phyloP scores from a whole-genome alignment of 2,329 filamentous ascomycete species.

The Fusarium goolgardi region DNA sequence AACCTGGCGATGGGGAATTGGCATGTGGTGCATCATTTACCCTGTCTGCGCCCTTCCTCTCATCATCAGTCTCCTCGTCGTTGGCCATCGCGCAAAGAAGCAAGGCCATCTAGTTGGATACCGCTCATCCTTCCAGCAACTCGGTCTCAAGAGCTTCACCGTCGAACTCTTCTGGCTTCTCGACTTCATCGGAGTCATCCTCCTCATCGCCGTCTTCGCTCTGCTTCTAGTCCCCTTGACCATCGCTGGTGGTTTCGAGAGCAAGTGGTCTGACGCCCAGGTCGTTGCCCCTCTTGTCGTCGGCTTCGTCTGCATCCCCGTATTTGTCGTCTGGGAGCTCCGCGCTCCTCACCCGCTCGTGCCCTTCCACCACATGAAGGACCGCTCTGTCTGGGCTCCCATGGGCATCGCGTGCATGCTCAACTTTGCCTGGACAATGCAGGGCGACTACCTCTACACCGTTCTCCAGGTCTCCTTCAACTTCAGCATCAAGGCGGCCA shows the following conservation, averaged over 20 bases:
- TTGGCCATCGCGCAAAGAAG: conserved; percentile 64
- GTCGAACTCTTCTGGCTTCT: conserved; percentile 61
- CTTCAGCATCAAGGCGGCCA: conserved; percentile 66
- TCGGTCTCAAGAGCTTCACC: conserved; percentile 50
- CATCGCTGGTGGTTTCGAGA: conserved; percentile 57
- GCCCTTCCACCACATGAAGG: conserved; percentile 70
- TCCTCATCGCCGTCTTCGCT: conserved; percentile 60
- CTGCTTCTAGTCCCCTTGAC: conserved; percentile 60
- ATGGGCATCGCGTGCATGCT: conserved; percentile 68
- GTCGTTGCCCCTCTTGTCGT: conserved; percentile 60
- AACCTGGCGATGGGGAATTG: conserved; percentile 71
- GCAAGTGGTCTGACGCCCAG: conserved; percentile 53
- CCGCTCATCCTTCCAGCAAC: conserved; percentile 49
- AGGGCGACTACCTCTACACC: conserved; percentile 73
- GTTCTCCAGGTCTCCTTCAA: conserved; percentile 71
- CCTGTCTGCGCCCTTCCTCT: conserved; percentile 68
- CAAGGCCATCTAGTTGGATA: conserved; percentile 58
- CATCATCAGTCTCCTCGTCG: conserved; percentile 62
- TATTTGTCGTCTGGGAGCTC: conserved; percentile 63
- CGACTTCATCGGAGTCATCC: conserved; percentile 58
- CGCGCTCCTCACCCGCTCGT: conserved; percentile 65
- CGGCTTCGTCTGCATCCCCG: conserved; percentile 60
- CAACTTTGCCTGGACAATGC: conserved; percentile 71
- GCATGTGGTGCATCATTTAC: conserved; percentile 74
- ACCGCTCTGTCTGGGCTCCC: conserved; percentile 72